Percentiles rank a stretch among this genome's conserved stretches.
Evolutionary conservation across 2,329 filamentous ascomycete species (phyloP).

Genomic region (Cladobotryum protrusum): DNA sequence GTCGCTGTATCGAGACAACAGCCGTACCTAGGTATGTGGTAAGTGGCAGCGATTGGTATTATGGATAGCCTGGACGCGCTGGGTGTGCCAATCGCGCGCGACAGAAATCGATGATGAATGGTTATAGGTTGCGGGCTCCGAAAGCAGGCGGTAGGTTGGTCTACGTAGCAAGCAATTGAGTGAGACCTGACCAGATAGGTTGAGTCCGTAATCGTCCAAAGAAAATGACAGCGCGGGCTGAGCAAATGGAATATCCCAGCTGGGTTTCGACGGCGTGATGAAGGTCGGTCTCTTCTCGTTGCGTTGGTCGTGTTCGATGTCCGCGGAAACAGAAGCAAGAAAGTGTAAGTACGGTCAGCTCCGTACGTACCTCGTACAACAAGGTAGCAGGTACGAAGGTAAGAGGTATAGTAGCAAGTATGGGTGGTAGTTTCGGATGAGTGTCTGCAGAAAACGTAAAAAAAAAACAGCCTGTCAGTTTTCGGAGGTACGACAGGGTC

Average conservation of each 20-base stretch:
- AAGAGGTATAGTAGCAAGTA: not conserved
- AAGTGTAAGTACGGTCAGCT: not conserved
- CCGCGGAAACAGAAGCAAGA: not conserved
- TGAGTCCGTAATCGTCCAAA: too few species aligned
- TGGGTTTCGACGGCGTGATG: too few species aligned
- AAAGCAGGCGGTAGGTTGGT: too few species aligned
- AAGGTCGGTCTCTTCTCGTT: too few species aligned
- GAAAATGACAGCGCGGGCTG: too few species aligned
- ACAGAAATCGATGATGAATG: too few species aligned
- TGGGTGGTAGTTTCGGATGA: not conserved
- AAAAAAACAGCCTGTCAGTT: not conserved
- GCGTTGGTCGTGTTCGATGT: not conserved
- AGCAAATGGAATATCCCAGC: too few species aligned
- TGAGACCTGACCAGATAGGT: too few species aligned
- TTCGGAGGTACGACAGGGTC: not conserved
- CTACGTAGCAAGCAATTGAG: too few species aligned
- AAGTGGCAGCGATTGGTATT: not conserved
- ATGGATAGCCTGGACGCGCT: constrained; percentile 1
- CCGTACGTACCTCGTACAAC: not conserved
- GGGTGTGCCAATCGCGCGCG: not conserved
- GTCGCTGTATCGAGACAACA: constrained; percentile 6
- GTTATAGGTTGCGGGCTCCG: too few species aligned
- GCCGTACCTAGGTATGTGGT: not conserved
- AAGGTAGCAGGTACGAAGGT: not conserved
- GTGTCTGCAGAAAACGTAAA: not conserved